phyloP scores from a whole-genome alignment of 2,329 filamentous ascomycete species.

The Fusarium mexicanum region DNA sequence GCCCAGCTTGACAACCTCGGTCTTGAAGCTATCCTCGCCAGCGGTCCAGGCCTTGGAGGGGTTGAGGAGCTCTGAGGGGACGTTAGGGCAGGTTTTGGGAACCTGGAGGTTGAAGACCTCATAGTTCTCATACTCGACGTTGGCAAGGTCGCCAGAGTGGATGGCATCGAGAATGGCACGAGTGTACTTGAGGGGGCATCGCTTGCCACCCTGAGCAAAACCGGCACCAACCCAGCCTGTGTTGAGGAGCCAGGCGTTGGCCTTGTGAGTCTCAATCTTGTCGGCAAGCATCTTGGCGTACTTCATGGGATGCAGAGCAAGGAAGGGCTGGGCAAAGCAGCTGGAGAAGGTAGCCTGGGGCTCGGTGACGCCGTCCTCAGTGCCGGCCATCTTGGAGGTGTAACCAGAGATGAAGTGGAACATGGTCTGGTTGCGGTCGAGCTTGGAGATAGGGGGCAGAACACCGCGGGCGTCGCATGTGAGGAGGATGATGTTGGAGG shows the following conservation, averaged over 20 bases:
- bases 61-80: constrained; percentile 93
- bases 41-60: constrained; percentile 92
- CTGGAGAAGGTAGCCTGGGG: constrained; percentile 99
- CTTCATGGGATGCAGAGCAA: constrained; percentile 98
- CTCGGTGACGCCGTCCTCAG: constrained; percentile 95
- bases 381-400: constrained; percentile 99
- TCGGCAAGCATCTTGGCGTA: constrained; percentile 98
- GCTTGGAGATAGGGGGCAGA: constrained; percentile 96
- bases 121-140: constrained; percentile 93
- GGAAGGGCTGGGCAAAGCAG: constrained; percentile 99
- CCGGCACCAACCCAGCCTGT: constrained; percentile 96
- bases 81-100: constrained; percentile 89
- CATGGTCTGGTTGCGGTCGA: constrained; percentile 95
- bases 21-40: constrained; percentile 81
- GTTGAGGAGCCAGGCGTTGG: constrained; percentile 98
- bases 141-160: constrained; percentile 94
- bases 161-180: constrained; percentile 98
- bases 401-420: constrained; percentile 99
- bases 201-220: constrained; percentile 90
- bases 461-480: constrained; percentile 98
- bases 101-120: constrained; percentile 96
- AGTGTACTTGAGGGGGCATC: constrained; percentile 98
- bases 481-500: constrained; percentile 96
- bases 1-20: constrained; percentile 90
- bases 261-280: constrained; percentile 95